A percentile compares a stretch with the other conserved stretches of the same genome.
These are phyloP conservation scores for Curvularia verruculosa DNA, from an alignment of 2,329 filamentous ascomycete genomes.

Conservation along the genomic window DNA sequence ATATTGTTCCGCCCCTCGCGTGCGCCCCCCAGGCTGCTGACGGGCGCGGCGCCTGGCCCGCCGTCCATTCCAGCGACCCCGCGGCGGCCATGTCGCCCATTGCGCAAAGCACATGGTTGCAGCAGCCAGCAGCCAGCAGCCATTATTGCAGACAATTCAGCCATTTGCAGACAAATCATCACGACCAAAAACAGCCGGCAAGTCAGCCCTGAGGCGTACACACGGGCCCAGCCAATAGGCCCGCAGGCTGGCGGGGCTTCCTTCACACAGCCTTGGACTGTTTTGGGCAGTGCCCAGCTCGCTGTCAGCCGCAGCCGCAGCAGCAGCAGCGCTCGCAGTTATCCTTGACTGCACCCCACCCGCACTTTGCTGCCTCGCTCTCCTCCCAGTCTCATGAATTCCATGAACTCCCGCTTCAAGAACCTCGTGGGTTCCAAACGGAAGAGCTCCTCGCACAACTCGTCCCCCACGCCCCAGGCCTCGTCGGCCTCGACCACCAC, in stretches of 20 bases:
- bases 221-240: no score
- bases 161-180: neutral
- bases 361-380: constrained; percentile 25
- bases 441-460: constrained; percentile 65
- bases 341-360: constrained; percentile 36
- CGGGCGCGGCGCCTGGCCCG: constrained; percentile 19
- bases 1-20: neutral
- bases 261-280: constrained; percentile 25
- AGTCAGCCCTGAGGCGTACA: constrained; percentile 8
- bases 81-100: constrained; percentile 7
- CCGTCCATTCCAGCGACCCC: constrained; percentile 19
- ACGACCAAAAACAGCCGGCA: neutral
- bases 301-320: constrained; percentile 39
- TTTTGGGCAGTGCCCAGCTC: constrained; percentile 29
- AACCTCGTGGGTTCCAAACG: constrained; percentile 82
- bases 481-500: constrained; percentile 41
- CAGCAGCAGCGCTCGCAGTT: constrained; percentile 26
- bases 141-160: no score
- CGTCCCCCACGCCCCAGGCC: constrained; percentile 39
- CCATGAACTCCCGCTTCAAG: constrained; percentile 80
- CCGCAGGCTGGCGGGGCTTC: constrained; percentile 15
- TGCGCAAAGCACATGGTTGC: neutral
- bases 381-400: constrained; percentile 66
- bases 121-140: neutral
- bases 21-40: constrained; percentile 8